Conservation (phyloP, 495 filamentous ascomycete species). For the Lasiosphaeria hispida region DNA sequence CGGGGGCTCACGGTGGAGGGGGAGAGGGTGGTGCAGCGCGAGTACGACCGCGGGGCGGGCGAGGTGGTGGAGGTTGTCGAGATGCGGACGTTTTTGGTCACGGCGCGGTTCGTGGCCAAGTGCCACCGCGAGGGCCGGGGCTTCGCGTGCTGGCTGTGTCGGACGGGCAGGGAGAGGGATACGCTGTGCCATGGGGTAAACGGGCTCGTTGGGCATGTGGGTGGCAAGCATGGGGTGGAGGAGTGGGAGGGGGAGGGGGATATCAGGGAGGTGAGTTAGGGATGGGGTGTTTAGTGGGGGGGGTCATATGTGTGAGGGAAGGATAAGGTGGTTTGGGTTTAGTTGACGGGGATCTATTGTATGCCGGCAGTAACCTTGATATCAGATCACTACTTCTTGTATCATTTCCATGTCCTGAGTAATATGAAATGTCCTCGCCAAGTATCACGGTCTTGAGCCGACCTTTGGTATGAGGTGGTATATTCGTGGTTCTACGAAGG, state of each 20-base stretch:
- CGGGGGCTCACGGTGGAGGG: slow-evolving; percentile 32
- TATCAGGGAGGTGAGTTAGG: slow-evolving; percentile 21
- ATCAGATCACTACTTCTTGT: no score
- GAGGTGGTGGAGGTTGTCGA: slow-evolving; percentile 20
- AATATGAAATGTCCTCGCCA: no score
- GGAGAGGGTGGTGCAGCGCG: slow-evolving; percentile 18
- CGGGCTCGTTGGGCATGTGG: slow-evolving; percentile 31
- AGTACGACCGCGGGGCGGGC: not conserved
- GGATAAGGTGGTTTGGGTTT: no score
- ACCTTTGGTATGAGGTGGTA: no score
- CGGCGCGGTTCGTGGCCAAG: slow-evolving; percentile 34
- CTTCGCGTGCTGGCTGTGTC: slow-evolving; percentile 34
- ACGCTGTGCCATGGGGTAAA: slow-evolving; percentile 27
- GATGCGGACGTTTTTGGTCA: slow-evolving; percentile 28
- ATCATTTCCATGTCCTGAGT: no score
- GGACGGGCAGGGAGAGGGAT: slow-evolving; percentile 26
- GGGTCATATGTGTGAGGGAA: no score
- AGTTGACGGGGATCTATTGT: no score
- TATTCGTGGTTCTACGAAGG: no score
- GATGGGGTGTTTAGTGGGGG: no score
- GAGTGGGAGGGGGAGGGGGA: slow-evolving; percentile 33
- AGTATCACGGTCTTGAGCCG: no score
- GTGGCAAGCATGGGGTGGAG: slow-evolving; percentile 23
- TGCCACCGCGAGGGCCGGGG: slow-evolving; percentile 33
- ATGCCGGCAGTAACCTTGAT: no score